Percentiles rank a stretch among this genome's conserved stretches.
phyloP scores from a whole-genome alignment of 805 yeast species.

The Starmerella sp. region DNA sequence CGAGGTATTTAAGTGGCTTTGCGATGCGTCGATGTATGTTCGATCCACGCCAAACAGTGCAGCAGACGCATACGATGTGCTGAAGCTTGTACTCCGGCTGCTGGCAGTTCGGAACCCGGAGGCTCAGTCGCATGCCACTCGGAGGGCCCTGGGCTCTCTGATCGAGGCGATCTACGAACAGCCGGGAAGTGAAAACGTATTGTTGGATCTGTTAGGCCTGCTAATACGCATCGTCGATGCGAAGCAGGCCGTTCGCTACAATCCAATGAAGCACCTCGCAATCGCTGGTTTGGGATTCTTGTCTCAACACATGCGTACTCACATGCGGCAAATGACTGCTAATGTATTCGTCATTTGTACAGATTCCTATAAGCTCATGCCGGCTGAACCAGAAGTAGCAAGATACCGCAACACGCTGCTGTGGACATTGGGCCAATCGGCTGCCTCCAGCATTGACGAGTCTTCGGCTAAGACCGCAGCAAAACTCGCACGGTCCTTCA shows the following conservation, averaged over 20 bases:
- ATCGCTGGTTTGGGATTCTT: constrained; percentile 20
- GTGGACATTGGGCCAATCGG: constrained; percentile 17
- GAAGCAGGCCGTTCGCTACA: constrained; percentile 12
- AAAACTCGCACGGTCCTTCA: constrained; percentile 25
- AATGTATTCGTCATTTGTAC: constrained; percentile 19
- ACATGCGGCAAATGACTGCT: constrained; percentile 19
- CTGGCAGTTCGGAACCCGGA: constrained; percentile 20
- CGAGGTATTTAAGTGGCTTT: constrained; percentile 18
- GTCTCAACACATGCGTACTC: constrained; percentile 4
- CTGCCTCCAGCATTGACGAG: constrained; percentile 26
- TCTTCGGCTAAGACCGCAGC: constrained; percentile 26
- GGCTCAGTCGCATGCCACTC: constrained; percentile 20
- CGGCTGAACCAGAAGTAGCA: constrained; percentile 3
- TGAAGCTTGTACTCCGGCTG: constrained; percentile 17
- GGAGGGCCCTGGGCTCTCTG: constrained; percentile 20
- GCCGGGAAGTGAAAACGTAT: constrained; percentile 10
- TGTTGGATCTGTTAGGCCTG: constrained; percentile 15
- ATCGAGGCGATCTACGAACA: constrained; percentile 13
- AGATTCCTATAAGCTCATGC: constrained; percentile 16
- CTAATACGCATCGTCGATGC: constrained; percentile 20
- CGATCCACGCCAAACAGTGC: constrained; percentile 11
- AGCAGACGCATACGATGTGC: constrained; percentile 8
- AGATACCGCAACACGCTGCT: constrained; percentile 20
- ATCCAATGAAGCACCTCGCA: constrained; percentile 22
- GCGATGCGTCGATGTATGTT: constrained; percentile 16